phyloP scores from a whole-genome alignment of 768 basidiomycete genomes.

The Nidula microcarpa region DNA sequence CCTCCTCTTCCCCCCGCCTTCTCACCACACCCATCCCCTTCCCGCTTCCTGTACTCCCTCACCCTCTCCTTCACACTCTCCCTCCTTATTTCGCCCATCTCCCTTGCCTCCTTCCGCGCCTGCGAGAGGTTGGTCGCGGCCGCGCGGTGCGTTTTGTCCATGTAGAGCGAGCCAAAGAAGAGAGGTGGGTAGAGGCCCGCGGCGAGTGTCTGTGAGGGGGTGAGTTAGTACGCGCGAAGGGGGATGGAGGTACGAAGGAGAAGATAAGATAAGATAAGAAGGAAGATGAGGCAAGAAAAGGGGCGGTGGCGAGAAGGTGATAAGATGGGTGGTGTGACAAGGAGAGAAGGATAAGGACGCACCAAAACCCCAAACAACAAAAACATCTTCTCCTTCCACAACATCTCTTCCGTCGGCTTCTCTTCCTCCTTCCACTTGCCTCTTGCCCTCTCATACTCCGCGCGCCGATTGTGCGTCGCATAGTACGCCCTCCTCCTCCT shows the following conservation, averaged over 20 bases:
- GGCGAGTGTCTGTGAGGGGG: slow-evolving; percentile 32
- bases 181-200: slow-evolving; percentile 42
- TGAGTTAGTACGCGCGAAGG: background rate
- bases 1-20: no score
- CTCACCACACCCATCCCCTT: no score
- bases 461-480: slow-evolving; percentile 22
- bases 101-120: slow-evolving; percentile 54
- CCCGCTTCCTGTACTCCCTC: slow-evolving; percentile 23
- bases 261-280: background rate
- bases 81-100: slow-evolving; percentile 52
- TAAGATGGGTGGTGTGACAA: background rate
- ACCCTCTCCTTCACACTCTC: slow-evolving; percentile 48
- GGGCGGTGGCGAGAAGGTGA: background rate
- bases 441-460: slow-evolving; percentile 7
- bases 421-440: slow-evolving; percentile 7
- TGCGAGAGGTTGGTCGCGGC: slow-evolving; percentile 58
- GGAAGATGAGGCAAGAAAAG: background rate
- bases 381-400: slow-evolving; percentile 46
- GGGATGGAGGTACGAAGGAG: background rate
- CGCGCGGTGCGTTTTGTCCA: slow-evolving; percentile 42
- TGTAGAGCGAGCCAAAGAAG: slow-evolving; percentile 26
- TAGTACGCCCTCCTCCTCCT: slow-evolving; percentile 40
- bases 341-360: slow-evolving; percentile 10
- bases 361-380: slow-evolving; percentile 50
- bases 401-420: slow-evolving; percentile 13